Conservation (phyloP, 208 protist species). For the Borovskyia barvae region DNA sequence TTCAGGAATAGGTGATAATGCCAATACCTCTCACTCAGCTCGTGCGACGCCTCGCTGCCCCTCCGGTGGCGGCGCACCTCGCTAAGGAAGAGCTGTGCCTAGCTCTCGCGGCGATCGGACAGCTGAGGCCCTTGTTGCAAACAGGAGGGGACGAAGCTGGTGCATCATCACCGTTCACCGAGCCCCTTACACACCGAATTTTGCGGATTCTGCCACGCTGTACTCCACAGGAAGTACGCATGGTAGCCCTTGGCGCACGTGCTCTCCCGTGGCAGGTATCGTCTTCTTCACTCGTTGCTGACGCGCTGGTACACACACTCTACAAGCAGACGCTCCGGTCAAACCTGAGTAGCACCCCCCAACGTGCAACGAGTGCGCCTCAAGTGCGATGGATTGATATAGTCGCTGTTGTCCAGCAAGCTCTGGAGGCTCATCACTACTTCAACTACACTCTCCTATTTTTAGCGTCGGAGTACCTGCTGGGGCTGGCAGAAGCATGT, state of each 20-base stretch:
- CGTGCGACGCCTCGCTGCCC: slow-evolving; percentile 21
- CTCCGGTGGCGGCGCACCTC: slow-evolving; percentile 14
- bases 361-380: neutral
- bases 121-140: slow-evolving; percentile 14
- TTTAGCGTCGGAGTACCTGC: slow-evolving; percentile 7
- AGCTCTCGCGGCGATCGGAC: slow-evolving; percentile 50
- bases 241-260: slow-evolving; percentile 51
- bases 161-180: neutral
- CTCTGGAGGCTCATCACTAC: slow-evolving; percentile 15
- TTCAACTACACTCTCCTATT: slow-evolving; percentile 19
- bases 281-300: slow-evolving; percentile 15
- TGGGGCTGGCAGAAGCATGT: neutral
- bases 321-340: slow-evolving; percentile 9
- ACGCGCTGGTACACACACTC: slow-evolving; percentile 36
- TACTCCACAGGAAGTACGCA: slow-evolving; percentile 50
- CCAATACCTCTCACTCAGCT: slow-evolving; percentile 16
- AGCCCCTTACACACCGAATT: slow-evolving; percentile 12
- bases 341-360: too few relatives aligned
- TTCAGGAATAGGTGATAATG: too few relatives aligned
- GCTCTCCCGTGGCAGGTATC: slow-evolving; percentile 31
- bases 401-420: slow-evolving; percentile 5
- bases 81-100: slow-evolving; percentile 63
- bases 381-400: slow-evolving; percentile 19
- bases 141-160: slow-evolving; percentile 1
- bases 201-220: slow-evolving; percentile 45